Base-by-base conservation (phyloP, 2,329 filamentous ascomycete species). In the Colletotrichum karsti region DNA sequence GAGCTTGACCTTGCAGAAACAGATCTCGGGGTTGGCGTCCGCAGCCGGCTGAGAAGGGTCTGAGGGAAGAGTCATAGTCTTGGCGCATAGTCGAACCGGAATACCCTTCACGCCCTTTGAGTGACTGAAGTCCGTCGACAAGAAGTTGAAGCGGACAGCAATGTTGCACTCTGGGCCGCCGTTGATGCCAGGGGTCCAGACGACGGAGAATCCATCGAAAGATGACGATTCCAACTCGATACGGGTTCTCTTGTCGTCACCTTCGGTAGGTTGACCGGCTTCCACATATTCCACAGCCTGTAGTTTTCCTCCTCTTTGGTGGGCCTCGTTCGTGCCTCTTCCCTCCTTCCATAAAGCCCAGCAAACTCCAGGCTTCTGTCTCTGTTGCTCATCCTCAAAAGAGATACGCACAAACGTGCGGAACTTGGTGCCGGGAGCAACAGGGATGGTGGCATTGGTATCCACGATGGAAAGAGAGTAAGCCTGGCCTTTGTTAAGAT, bases 61-160 rank as follows among this genome's bases (percentile, higher is more conserved):
- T 15, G 84, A 80, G 0, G 86, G 81, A 1, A 95, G 67, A 10
- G 91, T 80, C 71, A 92, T 92, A 0, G 96, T 98, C 80, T 98
- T 98, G 13, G 95, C 91, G 78, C 95, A 98, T 1, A 98, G 87
- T 62, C 96, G 87, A 5, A 99, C 95, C 0, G 96, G 95, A 71
- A 98, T 98, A 37, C 96, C 96, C 80, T 98, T 99, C 54, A 99
- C 96, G 50, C 96, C 96, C 77, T 99, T 99, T 9, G 96, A 98
- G 77, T 98, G 96, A 78, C 95, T 98, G 77, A 98, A 99, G 77
- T 99, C 96, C 8, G 96, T 99, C 1, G 96, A 99, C 0, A 99
- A 85, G 77, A 99, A 99, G 81, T 99, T 99, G 85, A 98, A 99
- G 50, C 96, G 93, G 12, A 98, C 93, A 8, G 94, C 92, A 63